Base-by-base conservation (phyloP, 1,284 basidiomycete genomes). In the Golubevia sp. region DNA sequence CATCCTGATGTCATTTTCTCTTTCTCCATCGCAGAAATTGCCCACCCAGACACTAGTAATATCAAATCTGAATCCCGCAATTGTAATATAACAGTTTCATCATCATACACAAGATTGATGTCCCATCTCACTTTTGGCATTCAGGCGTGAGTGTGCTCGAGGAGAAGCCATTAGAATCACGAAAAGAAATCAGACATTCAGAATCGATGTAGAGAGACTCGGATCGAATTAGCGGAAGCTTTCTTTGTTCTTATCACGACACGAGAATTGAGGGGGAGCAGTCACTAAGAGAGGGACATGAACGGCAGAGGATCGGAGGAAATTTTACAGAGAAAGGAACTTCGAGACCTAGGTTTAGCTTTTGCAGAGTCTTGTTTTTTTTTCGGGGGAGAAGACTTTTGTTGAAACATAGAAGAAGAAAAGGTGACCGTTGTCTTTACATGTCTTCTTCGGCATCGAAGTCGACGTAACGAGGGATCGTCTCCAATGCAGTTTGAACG, bases 401-500 rank as follows among this genome's bases (percentile, higher is more conserved):
- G 11, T 11, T 48, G 44, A n/a, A 52, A 52, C 20, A 2, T 21
- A 21, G 25, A 52, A 52, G 20, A 25, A 52, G 25, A 52, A 20
- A 23, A 52, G n/a, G 25, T 21, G 50, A 52, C n/a, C n/a, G n/a
- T n/a, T n/a, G n/a, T n/a, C n/a, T 34, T 11, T 34, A 34, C 30
- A 34, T 34, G 30, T 34, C 30, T 34, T 34, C 30, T 34, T 34
- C 30, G 4, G 30, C 5, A 34, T 34, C 30, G 30, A 34, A 34
- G 4, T 62, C 34, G 18, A n/a, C 25, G 25, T 62, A 62, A 8
- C 56, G 20, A n/a, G 61, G 61, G 48, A 62, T 49, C 7, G 11
- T 62, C 49, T 60, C 58, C 13, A 62, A 20, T 0, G 61, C 58
- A 21, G 44, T 26, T 53, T 62, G 61, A 18, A 27, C 50, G 27